Evolutionary conservation across 2,329 filamentous ascomycete genomes (phyloP).

Genomic region (Paracamarosporium sp.): DNA sequence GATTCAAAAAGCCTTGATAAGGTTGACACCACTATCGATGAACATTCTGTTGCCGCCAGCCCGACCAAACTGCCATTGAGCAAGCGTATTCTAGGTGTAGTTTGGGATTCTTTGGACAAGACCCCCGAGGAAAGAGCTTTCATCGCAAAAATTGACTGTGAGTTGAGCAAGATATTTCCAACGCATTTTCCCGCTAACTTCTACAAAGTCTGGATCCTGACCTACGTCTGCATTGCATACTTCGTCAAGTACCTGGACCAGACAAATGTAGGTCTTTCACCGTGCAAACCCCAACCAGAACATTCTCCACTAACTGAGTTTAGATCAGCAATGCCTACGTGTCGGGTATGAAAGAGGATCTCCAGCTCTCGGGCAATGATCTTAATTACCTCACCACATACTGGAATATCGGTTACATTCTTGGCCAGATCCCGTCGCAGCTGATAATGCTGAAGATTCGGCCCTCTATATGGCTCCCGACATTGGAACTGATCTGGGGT

Average conservation of each 20-base stretch:
- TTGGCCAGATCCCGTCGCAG: conserved; percentile 46
- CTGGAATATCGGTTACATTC: conserved; percentile 47
- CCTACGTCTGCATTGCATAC: conserved; percentile 13
- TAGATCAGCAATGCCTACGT: conserved; percentile 25
- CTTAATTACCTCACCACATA: not conserved
- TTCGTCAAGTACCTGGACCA: conserved; percentile 17
- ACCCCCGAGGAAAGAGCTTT: conserved; percentile 10
- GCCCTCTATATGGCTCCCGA: conserved; percentile 41
- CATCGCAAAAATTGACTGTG: conserved; percentile 12
- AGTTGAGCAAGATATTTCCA: not conserved
- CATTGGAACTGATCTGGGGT: conserved; percentile 31
- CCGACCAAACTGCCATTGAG: conserved; percentile 5
- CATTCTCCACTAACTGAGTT: not conserved
- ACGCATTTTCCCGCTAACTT: not conserved
- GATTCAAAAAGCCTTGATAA: not conserved
- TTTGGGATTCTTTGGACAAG: conserved; percentile 15
- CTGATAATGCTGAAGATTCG: conserved; percentile 48
- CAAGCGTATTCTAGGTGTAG: conserved; percentile 6
- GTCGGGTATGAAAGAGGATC: not conserved
- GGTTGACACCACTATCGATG: not conserved
- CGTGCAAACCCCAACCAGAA: not conserved
- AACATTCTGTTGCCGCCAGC: not conserved
- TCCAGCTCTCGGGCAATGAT: not conserved
- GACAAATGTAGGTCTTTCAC: conserved; percentile 16
- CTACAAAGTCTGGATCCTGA: not conserved